These are phyloP conservation scores for Fraxinus platypoda DNA, from an alignment of 305 asterid species.

Conservation along the genomic window DNA sequence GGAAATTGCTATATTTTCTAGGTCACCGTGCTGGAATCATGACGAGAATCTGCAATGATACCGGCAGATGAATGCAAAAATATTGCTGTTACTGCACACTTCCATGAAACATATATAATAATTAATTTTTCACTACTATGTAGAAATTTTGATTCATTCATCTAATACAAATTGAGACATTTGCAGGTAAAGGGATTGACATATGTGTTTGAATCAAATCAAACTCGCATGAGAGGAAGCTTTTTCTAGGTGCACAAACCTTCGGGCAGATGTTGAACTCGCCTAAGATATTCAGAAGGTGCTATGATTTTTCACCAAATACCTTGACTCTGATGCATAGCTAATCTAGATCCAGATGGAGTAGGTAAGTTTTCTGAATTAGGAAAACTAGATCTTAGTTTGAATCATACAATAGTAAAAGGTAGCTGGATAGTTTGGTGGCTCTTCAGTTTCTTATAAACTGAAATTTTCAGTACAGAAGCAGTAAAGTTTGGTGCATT, in stretches of 20 bases:
- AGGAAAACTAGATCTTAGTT: neutral
- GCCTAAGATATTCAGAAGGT: constrained; percentile 16
- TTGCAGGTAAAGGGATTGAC: constrained; percentile 41
- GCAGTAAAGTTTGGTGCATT: neutral
- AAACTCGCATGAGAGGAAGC: constrained; percentile 9
- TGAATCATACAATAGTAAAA: neutral
- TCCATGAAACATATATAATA: neutral
- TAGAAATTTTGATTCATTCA: neutral
- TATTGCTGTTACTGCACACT: neutral
- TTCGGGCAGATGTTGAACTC: constrained; percentile 15
- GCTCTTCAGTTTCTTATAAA: neutral
- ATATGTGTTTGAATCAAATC: constrained; percentile 36
- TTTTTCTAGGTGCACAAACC: constrained; percentile 21
- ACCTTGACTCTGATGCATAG: neutral
- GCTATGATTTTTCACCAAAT: constrained; percentile 16
- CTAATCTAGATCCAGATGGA: constrained; percentile 1
- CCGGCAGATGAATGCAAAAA: neutral
- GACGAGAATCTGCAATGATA: neutral
- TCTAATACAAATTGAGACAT: constrained; percentile 11
- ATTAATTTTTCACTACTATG: neutral
- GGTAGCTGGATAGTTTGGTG: neutral
- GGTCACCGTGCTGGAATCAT: neutral
- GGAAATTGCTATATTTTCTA: neutral
- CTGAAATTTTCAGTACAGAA: neutral
- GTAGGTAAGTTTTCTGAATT: neutral